Conservation (phyloP, 208 protist genomes). For the Wallacemonas sp. region DNA sequence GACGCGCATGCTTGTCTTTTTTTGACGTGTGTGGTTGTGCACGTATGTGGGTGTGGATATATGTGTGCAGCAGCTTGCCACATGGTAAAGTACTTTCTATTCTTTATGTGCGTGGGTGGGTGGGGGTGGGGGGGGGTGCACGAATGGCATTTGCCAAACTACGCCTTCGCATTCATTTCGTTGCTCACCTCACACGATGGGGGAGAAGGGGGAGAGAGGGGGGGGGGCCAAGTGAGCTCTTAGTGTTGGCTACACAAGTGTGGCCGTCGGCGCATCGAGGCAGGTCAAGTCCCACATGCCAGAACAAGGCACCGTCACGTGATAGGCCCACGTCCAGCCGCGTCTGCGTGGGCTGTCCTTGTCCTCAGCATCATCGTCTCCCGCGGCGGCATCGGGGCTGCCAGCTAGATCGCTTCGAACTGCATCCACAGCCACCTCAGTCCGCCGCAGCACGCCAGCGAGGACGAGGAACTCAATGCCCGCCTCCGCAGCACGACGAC, state of each 20-base stretch:
- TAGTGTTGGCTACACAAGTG: background rate
- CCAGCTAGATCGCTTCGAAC: too few relatives aligned
- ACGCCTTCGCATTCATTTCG: too few relatives aligned
- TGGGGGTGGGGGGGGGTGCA: too few relatives aligned
- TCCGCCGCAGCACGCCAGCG: constrained; percentile 15
- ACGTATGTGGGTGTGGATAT: too few relatives aligned
- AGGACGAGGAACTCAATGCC: constrained; percentile 57
- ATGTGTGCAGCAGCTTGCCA: background rate
- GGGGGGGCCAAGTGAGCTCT: background rate
- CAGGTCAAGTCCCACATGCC: constrained; percentile 22
- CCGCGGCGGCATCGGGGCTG: too few relatives aligned
- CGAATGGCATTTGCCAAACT: too few relatives aligned
- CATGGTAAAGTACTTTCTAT: background rate
- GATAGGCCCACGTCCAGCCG: constrained; percentile 10
- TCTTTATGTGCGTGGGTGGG: too few relatives aligned
- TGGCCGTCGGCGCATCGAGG: constrained; percentile 13
- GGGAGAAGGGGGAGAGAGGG: background rate
- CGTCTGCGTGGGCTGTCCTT: too few relatives aligned
- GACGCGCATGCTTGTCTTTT: too few relatives aligned
- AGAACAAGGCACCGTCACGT: constrained; percentile 4
- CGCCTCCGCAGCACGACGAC: constrained; percentile 35
- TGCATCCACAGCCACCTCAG: background rate
- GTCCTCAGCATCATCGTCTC: too few relatives aligned
- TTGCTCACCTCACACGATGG: too few relatives aligned
- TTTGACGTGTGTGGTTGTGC: too few relatives aligned